These are phyloP conservation scores for Puccinia triticina DNA, from an alignment of 1,284 basidiomycete species.

Conservation along the genomic window DNA sequence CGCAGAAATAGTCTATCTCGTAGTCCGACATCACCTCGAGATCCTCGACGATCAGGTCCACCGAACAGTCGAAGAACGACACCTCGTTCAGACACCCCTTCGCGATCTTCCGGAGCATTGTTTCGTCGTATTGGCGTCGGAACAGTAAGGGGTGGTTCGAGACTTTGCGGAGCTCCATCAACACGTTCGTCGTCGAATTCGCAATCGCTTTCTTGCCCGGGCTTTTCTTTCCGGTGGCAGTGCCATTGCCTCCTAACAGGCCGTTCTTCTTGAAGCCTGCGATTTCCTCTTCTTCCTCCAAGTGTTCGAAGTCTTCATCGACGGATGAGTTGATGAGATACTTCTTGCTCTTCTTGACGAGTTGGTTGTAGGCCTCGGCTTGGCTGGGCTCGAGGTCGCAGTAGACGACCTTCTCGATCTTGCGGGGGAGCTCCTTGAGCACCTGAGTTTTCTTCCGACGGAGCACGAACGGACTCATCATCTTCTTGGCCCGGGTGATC, in stretches of 20 bases:
- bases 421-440: conserved; percentile 85
- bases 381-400: conserved; percentile 89
- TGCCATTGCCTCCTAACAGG: not conserved
- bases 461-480: conserved; percentile 98
- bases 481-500: conserved; percentile 90
- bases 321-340: conserved; percentile 66
- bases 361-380: conserved; percentile 79
- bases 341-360: conserved; percentile 79
- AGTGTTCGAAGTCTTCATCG: conserved; percentile 60
- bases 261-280: conserved; percentile 47
- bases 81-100: conserved; percentile 85
- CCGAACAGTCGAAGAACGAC: conserved; percentile 78
- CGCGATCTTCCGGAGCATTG: conserved; percentile 74
- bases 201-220: conserved; percentile 55
- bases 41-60: conserved; percentile 68
- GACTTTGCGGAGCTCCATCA: conserved; percentile 95
- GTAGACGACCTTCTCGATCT: conserved; percentile 88
- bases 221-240: conserved; percentile 23
- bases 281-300: conserved; percentile 66
- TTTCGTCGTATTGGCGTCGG: conserved; percentile 78
- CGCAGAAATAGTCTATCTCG: conserved; percentile 80
- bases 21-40: conserved; percentile 86
- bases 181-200: conserved; percentile 70
- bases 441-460: conserved; percentile 93
- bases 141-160: conserved; percentile 96